Percentiles rank a stretch among this genome's conserved stretches.
Conservation (phyloP, 495 filamentous ascomycete genomes). For the Penicillium maclennaniae region DNA sequence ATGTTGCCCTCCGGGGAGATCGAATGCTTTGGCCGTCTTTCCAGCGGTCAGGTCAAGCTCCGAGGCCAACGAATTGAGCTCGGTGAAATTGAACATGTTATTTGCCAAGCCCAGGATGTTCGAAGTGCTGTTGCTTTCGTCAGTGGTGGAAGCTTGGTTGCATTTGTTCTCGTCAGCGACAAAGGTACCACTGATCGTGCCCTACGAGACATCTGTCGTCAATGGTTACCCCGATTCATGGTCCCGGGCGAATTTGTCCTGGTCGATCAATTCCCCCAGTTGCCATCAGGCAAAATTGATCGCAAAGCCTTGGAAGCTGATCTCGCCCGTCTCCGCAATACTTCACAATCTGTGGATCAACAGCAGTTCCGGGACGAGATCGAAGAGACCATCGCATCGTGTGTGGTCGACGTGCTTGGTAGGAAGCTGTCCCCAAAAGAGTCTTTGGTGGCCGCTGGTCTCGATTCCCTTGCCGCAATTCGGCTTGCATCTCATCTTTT, state of each 20-base stretch:
- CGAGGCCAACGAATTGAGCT: constrained; percentile 79
- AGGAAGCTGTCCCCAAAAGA: constrained; percentile 32
- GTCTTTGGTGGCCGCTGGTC: constrained; percentile 50
- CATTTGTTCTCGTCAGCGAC: constrained; percentile 57
- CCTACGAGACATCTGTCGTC: constrained; percentile 55
- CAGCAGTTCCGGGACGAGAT: constrained; percentile 23
- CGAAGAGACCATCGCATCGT: constrained; percentile 46
- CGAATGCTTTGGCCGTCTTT: constrained; percentile 78
- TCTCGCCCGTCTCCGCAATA: constrained; percentile 37
- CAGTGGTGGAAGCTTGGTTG: constrained; percentile 56
- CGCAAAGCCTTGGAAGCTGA: constrained; percentile 57
- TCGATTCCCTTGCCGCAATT: constrained; percentile 74
- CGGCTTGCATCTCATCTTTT: constrained; percentile 58
- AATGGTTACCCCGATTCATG: constrained; percentile 77
- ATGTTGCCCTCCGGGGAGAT: constrained; percentile 62
- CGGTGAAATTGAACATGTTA: constrained; percentile 73
- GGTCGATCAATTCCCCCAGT: constrained; percentile 56
- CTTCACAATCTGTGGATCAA: constrained; percentile 26
- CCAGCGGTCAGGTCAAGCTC: constrained; percentile 74
- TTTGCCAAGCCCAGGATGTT: constrained; percentile 50
- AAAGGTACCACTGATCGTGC: constrained; percentile 21
- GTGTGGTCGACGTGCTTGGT: constrained; percentile 46
- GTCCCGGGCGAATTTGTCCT: constrained; percentile 65
- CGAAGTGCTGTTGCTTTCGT: constrained; percentile 57
- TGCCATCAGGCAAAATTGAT: constrained; percentile 78